phyloP scores from a whole-genome alignment of 1,284 basidiomycete genomes.

The Cryptococcus hybrid region DNA sequence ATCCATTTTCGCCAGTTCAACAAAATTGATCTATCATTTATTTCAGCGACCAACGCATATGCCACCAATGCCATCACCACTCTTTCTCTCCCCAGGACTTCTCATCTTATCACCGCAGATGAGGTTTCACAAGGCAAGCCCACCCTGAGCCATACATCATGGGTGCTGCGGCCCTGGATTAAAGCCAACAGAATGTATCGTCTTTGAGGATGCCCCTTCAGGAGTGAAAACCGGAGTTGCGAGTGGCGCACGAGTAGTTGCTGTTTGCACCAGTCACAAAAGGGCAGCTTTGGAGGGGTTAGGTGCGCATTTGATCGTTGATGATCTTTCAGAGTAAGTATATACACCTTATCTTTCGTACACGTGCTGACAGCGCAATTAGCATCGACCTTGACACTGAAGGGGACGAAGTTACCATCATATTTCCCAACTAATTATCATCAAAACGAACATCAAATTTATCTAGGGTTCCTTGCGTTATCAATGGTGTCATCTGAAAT shows the following conservation, averaged over 20 bases:
- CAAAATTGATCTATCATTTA: background rate
- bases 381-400: background rate
- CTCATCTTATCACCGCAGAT: slow-evolving; percentile 65
- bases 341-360: background rate
- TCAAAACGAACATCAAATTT: too few species aligned
- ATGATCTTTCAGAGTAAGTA: slow-evolving; percentile 29
- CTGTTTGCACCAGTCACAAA: slow-evolving; percentile 72
- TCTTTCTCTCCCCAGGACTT: slow-evolving; percentile 60
- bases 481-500: too few species aligned
- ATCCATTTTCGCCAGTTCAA: background rate
- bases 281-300: slow-evolving; percentile 57
- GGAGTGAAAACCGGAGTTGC: slow-evolving; percentile 69
- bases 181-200: slow-evolving; percentile 53
- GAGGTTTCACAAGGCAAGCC: slow-evolving; percentile 73
- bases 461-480: too few species aligned
- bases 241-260: slow-evolving; percentile 68
- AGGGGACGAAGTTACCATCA: background rate
- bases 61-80: slow-evolving; percentile 61
- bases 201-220: slow-evolving; percentile 78
- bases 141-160: slow-evolving; percentile 69
- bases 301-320: slow-evolving; percentile 45
- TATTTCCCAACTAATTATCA: background rate
- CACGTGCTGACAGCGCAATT: background rate
- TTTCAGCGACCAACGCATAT: slow-evolving; percentile 63
- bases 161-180: slow-evolving; percentile 36